Evolutionary conservation across 192 early-diverging fungal species (phyloP), one percentile per base, ranked within the genome.

Genomic region (Backusella parvicylindrica): DNA sequence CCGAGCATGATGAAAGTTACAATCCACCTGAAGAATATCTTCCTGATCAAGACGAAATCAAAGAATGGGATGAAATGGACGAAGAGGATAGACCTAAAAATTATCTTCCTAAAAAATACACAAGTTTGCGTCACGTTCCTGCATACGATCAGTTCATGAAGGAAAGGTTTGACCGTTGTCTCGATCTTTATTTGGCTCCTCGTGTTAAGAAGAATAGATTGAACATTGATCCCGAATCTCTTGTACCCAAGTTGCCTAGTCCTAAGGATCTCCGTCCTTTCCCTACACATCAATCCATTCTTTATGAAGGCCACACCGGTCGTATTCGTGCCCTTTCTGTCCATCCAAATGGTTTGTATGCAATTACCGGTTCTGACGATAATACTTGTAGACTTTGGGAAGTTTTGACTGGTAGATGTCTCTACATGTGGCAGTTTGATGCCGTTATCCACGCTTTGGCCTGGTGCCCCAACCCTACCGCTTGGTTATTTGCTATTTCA

Each of bases 21-120:
- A 97, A 99, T 82, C 98, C 98, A 28, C 98, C 98, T 15, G 88
- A 76, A 6, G 98, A 99, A 81, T 98, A 98, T 81, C 79, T 99
- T 68, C 91, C 89, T 15, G 95, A 91, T 6, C 88, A 92, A 8
- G 88, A 93, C 49, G 96, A 99, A 82, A 82, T 83, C 38, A 81
- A 89, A 43, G 87, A 92, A 81, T 97, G 96, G 95, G 83, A 94
- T 66, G 87, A 86, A 1, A 68, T 86, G 67, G 95, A 97, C 63
- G 88, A 91, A 36, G 93, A 95, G 36, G 89, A 94, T 78, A 87
- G 95, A 37, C 81, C 85, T 40, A 89, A 88, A 75, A 86, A 87
- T 64, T 89, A 88, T 70, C 50, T 89, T 26, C 88, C 88, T 11
- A 87, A 89, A 78, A 95, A 93, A 75, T 91, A 91, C 77, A 77